phyloP scores from a whole-genome alignment of 768 basidiomycete species.

The Saitozyma podzolica region DNA sequence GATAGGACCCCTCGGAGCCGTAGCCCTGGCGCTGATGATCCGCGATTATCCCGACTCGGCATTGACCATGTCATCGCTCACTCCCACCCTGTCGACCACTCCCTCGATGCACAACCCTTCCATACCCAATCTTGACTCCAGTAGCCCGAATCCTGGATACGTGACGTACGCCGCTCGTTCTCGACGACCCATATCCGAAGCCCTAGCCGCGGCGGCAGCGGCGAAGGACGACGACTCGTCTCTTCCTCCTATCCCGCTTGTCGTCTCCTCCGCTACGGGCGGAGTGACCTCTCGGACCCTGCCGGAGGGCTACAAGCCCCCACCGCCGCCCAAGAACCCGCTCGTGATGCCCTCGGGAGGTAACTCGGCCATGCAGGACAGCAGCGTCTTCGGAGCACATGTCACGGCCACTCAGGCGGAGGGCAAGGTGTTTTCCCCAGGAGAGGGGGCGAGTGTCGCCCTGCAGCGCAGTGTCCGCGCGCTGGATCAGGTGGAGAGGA shows the following conservation, averaged over 20 bases:
- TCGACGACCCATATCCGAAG: slow-evolving; percentile 15
- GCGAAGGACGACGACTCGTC: slow-evolving; percentile 18
- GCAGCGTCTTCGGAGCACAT: slow-evolving; percentile 57
- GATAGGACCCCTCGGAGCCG: slow-evolving; percentile 79
- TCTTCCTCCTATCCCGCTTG: slow-evolving; percentile 38
- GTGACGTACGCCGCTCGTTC: slow-evolving; percentile 48
- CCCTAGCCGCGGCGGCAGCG: slow-evolving; percentile 10
- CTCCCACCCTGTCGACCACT: slow-evolving; percentile 28
- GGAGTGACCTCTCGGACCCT: slow-evolving; percentile 39
- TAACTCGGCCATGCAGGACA: slow-evolving; percentile 54
- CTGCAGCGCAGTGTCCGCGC: slow-evolving; percentile 84
- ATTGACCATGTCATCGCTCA: slow-evolving; percentile 49
- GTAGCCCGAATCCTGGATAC: slow-evolving; percentile 31
- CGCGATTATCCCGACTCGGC: slow-evolving; percentile 86
- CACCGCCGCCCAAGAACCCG: slow-evolving; percentile 60
- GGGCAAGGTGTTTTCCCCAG: slow-evolving; percentile 24
- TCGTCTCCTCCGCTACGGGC: slow-evolving; percentile 28
- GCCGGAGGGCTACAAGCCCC: slow-evolving; percentile 55
- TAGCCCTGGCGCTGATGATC: slow-evolving; percentile 92
- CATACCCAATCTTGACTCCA: not conserved
- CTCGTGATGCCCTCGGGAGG: slow-evolving; percentile 51
- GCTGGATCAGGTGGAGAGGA: slow-evolving; percentile 78
- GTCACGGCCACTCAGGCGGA: slow-evolving; percentile 20
- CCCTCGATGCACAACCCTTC: slow-evolving; percentile 17
- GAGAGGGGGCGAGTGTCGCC: slow-evolving; percentile 58